These are phyloP conservation scores for Dendrobium officinale DNA, from an alignment of 106 monocot species.

Conservation along the genomic window DNA sequence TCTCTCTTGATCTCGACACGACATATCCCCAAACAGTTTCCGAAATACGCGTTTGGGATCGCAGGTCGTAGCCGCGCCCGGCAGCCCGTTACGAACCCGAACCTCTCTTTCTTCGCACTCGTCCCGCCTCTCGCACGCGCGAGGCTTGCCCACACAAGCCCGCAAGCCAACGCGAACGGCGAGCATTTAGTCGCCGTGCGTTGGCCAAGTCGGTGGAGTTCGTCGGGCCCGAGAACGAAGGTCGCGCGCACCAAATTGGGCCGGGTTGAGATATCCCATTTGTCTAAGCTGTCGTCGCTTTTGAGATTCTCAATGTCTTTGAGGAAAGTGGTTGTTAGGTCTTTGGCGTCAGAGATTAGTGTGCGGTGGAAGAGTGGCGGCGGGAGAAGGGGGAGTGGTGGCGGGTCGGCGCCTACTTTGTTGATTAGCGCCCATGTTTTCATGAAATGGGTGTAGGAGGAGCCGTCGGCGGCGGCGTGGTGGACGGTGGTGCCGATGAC, in stretches of 20 bases:
- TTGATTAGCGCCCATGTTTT: conserved; percentile 24
- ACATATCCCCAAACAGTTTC: conserved; percentile 34
- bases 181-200: conserved; percentile 12
- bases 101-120: conserved; percentile 7
- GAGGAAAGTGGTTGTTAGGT: conserved; percentile 5
- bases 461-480: conserved; percentile 35
- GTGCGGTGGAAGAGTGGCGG: conserved; percentile 16
- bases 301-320: conserved; percentile 6
- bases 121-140: conserved; percentile 3
- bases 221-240: conserved; percentile 7
- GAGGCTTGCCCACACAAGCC: conserved; percentile 21
- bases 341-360: conserved; percentile 5
- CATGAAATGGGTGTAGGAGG: conserved; percentile 32
- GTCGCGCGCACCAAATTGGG: not conserved
- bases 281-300: not conserved
- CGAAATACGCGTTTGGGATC: conserved; percentile 27
- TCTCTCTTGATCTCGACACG: conserved; percentile 14
- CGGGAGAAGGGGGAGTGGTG: not conserved
- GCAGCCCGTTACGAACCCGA: conserved; percentile 28
- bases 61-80: conserved; percentile 11
- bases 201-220: not conserved
- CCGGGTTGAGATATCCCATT: not conserved
- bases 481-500: conserved; percentile 25
- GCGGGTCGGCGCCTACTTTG: not conserved
- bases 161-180: conserved; percentile 16